Conservation (phyloP, 2,329 filamentous ascomycete species). For the Paramyrothecium roridum region DNA sequence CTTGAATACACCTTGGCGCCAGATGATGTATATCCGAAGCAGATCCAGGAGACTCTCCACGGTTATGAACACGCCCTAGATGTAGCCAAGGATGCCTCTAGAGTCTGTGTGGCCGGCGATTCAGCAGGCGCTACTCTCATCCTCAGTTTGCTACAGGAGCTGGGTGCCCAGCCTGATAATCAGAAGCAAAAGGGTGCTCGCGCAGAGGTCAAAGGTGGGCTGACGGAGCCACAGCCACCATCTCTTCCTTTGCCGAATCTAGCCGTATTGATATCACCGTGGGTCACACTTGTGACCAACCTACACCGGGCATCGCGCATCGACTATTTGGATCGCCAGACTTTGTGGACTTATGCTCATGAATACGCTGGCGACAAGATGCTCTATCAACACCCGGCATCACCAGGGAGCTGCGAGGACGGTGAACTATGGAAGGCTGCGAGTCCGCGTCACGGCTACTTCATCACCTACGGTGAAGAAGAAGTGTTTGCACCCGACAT, state of each 20-base stretch:
- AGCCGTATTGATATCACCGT: conserved; percentile 75
- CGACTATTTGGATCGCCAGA: conserved; percentile 70
- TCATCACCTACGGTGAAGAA: conserved; percentile 70
- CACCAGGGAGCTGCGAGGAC: conserved; percentile 69
- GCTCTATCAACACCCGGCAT: conserved; percentile 38
- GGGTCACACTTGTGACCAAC: conserved; percentile 69
- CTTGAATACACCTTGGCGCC: conserved; percentile 80
- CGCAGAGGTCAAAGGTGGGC: conserved; percentile 6
- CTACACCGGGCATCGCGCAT: conserved; percentile 66
- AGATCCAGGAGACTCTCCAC: conserved; percentile 65
- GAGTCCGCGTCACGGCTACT: conserved; percentile 63
- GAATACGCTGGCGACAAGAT: conserved; percentile 56
- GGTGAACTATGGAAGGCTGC: conserved; percentile 63
- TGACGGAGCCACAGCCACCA: conserved; percentile 10
- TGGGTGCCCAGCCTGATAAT: conserved; percentile 39
- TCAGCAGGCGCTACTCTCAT: conserved; percentile 75
- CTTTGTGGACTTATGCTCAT: conserved; percentile 65
- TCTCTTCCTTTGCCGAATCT: conserved; percentile 38
- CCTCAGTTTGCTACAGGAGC: conserved; percentile 67
- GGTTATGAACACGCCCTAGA: conserved; percentile 70
- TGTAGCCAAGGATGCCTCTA: conserved; percentile 53
- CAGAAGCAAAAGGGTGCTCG: conserved; percentile 13
- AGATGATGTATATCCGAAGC: conserved; percentile 68
- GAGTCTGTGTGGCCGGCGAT: conserved; percentile 72
- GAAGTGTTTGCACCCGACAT: conserved; percentile 76